phyloP scores from a whole-genome alignment of 345 rosid species.

The Pistacia atlantica region DNA sequence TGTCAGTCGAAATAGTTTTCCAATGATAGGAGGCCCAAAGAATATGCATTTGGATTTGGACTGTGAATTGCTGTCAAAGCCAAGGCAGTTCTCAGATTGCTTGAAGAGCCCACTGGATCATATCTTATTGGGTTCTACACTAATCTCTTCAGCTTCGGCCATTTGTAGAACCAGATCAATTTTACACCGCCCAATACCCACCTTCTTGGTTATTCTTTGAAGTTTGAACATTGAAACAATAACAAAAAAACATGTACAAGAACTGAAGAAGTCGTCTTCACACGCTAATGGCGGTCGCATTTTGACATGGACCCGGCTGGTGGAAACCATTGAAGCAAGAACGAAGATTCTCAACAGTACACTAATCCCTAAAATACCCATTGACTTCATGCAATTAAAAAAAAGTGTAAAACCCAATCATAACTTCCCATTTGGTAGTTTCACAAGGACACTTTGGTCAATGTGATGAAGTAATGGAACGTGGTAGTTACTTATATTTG shows the following conservation, averaged over 20 bases:
- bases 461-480: not conserved
- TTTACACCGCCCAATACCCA: not conserved
- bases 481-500: not conserved
- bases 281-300: not conserved
- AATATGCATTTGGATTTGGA: too few relatives aligned
- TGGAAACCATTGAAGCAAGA: not conserved
- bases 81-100: not conserved
- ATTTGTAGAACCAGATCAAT: not conserved
- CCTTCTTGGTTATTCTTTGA: too few relatives aligned
- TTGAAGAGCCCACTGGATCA: not conserved
- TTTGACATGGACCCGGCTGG: not conserved
- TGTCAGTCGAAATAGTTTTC: too few relatives aligned
- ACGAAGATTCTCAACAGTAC: not conserved
- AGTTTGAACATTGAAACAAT: not conserved
- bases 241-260: not conserved
- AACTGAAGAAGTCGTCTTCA: not conserved
- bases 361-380: slow-evolving; percentile 10
- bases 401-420: too few relatives aligned
- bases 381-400: not conserved
- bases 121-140: not conserved
- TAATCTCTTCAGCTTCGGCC: not conserved
- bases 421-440: not conserved
- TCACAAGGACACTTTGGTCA: slow-evolving; percentile 11
- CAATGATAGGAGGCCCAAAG: too few relatives aligned
- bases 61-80: too few relatives aligned